A percentile compares a stretch with the other conserved stretches of the same genome.
phyloP scores from a whole-genome alignment of 2,329 filamentous ascomycete species.

The Fusarium marasasianum region DNA sequence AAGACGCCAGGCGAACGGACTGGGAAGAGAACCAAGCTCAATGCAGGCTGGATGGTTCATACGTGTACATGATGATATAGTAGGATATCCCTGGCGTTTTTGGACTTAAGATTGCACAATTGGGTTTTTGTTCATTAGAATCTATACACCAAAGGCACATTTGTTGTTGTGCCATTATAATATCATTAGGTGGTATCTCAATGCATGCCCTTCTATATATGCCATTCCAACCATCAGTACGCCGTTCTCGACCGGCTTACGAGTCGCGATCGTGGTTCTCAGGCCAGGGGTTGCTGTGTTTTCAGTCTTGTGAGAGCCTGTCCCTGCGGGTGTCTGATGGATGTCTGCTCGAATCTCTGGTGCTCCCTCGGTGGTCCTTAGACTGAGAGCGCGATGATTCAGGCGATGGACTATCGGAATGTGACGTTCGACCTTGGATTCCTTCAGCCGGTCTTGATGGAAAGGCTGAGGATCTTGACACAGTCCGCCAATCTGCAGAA shows the following conservation, averaged over 20 bases:
- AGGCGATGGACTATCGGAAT: background rate
- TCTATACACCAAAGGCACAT: conserved; percentile 17
- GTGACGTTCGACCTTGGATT: background rate
- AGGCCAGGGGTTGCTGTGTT: background rate
- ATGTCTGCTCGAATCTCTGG: background rate
- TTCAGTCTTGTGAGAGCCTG: background rate
- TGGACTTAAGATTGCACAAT: conserved; percentile 13
- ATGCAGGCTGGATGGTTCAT: conserved; percentile 9
- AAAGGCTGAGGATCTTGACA: background rate
- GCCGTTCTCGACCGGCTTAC: background rate
- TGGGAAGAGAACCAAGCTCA: conserved; percentile 43
- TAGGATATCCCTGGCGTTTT: conserved; percentile 34
- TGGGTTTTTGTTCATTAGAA: conserved; percentile 29
- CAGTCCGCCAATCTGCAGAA: background rate
- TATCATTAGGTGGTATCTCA: conserved; percentile 26
- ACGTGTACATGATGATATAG: conserved; percentile 29
- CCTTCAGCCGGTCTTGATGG: background rate
- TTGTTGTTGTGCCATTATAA: background rate
- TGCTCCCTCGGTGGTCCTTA: background rate
- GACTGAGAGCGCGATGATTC: background rate
- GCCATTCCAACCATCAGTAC: background rate
- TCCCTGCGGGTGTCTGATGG: background rate
- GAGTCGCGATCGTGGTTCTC: background rate
- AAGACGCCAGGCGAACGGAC: conserved; percentile 17
- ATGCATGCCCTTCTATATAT: conserved; percentile 16